phyloP scores from a whole-genome alignment of 148 eudicot genomes.

The Tetragonia tetragonoides region DNA sequence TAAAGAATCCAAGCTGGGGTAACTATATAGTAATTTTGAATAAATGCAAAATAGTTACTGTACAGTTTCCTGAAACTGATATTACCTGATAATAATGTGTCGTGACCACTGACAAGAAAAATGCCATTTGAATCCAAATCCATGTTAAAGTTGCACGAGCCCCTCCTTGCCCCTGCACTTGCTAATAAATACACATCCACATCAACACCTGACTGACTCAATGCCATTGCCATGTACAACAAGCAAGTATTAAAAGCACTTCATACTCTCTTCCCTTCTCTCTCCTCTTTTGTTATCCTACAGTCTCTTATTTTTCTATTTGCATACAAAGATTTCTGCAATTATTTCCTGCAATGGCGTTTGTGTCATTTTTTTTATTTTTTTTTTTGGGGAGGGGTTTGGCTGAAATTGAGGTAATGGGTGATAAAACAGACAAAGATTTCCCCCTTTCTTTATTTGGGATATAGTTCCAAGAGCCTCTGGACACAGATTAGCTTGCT shows the following conservation, averaged over 20 bases:
- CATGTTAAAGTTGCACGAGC: conserved; percentile 14
- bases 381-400: conserved; percentile 7
- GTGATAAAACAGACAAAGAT: conserved; percentile 15
- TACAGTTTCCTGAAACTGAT: neutral
- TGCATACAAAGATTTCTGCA: neutral
- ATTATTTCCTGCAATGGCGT: neutral
- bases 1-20: too few species aligned
- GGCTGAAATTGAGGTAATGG: conserved; percentile 24
- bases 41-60: neutral
- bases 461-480: conserved; percentile 24
- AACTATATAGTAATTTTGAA: too few species aligned
- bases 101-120: neutral
- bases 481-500: conserved; percentile 28
- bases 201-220: neutral
- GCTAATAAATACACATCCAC: conserved; percentile 5
- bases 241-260: neutral
- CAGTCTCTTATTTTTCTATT: conserved; percentile 9
- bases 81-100: neutral
- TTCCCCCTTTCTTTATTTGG: conserved; percentile 14
- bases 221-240: neutral
- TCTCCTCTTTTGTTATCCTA: neutral
- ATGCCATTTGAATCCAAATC: conserved; percentile 8
- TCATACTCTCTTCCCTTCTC: neutral
- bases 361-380: neutral
- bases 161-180: neutral